These are phyloP conservation scores for Tetrapyrgos nigripes DNA, from an alignment of 1,284 basidiomycete genomes.

Conservation along the genomic window DNA sequence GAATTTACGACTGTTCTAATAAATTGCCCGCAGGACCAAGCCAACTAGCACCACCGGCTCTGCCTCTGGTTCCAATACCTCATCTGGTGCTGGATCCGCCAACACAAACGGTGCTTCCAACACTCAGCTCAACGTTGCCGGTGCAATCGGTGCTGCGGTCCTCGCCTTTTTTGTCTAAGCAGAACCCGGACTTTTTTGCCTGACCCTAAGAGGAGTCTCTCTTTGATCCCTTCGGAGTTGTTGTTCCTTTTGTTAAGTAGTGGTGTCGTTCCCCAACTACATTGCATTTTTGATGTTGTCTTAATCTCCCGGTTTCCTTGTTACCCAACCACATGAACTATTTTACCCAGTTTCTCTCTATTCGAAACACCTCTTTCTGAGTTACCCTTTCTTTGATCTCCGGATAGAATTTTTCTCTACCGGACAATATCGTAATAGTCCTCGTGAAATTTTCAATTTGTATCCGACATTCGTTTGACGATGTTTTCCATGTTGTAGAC, in stretches of 20 bases:
- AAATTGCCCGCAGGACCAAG: slow-evolving; percentile 5
- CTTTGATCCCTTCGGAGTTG: not conserved
- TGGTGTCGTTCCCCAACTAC: not conserved
- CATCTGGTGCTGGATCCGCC: slow-evolving; percentile 14
- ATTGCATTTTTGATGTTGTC: not conserved
- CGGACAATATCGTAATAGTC: too few species aligned
- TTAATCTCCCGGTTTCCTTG: not conserved
- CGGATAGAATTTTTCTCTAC: too few species aligned
- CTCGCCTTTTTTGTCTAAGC: slow-evolving; percentile 51
- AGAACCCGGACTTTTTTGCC: too few species aligned
- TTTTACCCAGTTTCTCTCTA: too few species aligned
- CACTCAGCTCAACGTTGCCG: slow-evolving; percentile 47
- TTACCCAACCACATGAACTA: too few species aligned
- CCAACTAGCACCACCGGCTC: slow-evolving; percentile 22
- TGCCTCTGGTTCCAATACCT: slow-evolving; percentile 15
- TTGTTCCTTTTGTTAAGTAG: not conserved
- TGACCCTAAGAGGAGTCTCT: not conserved
- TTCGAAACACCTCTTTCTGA: too few species aligned
- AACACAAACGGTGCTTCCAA: slow-evolving; percentile 35
- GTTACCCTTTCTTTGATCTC: too few species aligned
- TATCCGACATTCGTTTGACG: too few species aligned
- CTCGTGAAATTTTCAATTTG: too few species aligned
- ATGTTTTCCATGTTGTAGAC: too few species aligned
- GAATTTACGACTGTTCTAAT: not conserved
- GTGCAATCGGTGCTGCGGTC: slow-evolving; percentile 52